Evolutionary conservation across 805 yeast species (phyloP).

Genomic region (Teunomyces gatunensis): DNA sequence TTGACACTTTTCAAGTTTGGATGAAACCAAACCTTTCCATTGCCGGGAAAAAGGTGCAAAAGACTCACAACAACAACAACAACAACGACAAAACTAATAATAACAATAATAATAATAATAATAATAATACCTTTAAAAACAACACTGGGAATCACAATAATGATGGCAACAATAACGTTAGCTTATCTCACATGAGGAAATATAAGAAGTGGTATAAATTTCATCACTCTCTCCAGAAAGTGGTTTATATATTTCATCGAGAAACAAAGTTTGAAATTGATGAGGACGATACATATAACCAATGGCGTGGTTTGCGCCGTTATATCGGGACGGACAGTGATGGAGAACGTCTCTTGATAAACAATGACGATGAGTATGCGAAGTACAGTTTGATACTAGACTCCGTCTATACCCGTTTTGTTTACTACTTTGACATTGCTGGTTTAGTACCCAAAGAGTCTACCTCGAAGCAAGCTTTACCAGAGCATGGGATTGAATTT

Average conservation of each 20-base stretch:
- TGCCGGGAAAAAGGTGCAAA: constrained; percentile 20
- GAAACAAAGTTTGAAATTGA: constrained; percentile 5
- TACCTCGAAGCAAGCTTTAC: constrained; percentile 38
- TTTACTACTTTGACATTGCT: constrained; percentile 69
- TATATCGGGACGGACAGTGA: constrained; percentile 49
- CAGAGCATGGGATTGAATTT: constrained; percentile 56
- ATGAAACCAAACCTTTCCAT: constrained; percentile 72
- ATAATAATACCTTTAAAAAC: not conserved
- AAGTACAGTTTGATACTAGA: constrained; percentile 69
- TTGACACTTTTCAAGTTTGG: constrained; percentile 54
- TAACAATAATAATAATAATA: not conserved
- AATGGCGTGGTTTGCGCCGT: constrained; percentile 78
- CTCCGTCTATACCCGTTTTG: constrained; percentile 51
- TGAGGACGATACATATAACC: constrained; percentile 11
- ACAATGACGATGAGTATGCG: constrained; percentile 71
- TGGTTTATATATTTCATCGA: not conserved
- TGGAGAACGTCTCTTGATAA: constrained; percentile 25
- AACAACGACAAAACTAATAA: not conserved
- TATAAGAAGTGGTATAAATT: constrained; percentile 25
- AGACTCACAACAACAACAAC: not conserved
- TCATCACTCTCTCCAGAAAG: constrained; percentile 8
- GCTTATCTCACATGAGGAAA: constrained; percentile 11
- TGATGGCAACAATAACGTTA: not conserved
- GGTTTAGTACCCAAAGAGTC: constrained; percentile 37
- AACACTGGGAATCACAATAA: not conserved